These are phyloP conservation scores for Acanthochlamys bracteata DNA, from an alignment of 106 monocot genomes.

Conservation along the genomic window DNA sequence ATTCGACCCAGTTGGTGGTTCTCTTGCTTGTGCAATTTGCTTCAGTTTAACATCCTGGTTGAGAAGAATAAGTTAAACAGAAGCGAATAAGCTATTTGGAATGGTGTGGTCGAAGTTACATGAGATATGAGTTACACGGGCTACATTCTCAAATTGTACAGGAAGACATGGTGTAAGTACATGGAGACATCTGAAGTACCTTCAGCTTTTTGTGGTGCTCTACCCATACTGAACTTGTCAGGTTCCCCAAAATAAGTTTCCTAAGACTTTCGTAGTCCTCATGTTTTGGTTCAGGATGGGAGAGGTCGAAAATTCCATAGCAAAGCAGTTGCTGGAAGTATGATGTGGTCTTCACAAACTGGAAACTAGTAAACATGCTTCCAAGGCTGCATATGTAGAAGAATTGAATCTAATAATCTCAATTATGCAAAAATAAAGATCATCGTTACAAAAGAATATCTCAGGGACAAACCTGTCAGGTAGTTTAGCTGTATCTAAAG, in stretches of 20 bases:
- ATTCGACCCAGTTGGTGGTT: constrained; percentile 7
- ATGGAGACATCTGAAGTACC: constrained; percentile 25
- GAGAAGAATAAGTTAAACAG: neutral
- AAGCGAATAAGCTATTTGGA: neutral
- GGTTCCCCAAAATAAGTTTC: constrained; percentile 40
- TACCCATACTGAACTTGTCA: constrained; percentile 46
- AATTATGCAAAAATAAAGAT: neutral
- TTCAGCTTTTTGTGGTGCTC: constrained; percentile 42
- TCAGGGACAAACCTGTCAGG: constrained; percentile 45
- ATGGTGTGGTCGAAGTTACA: neutral
- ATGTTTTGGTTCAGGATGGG: constrained; percentile 17
- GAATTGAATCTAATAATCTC: neutral
- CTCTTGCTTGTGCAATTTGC: constrained; percentile 17
- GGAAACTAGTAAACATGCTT: constrained; percentile 52
- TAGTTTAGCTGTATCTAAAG: constrained; percentile 36
- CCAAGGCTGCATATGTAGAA: constrained; percentile 44
- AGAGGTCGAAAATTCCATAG: constrained; percentile 51
- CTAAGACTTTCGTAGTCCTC: constrained; percentile 41
- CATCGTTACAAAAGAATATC: neutral
- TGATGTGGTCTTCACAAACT: constrained; percentile 49
- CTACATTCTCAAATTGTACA: too few relatives aligned
- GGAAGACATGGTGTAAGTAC: neutral
- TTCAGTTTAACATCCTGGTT: constrained; percentile 39
- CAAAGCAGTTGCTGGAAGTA: constrained; percentile 58
- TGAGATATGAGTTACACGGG: neutral